Percentiles rank a stretch among this genome's conserved stretches.
These are phyloP conservation scores for Musa itinerans DNA, from an alignment of 176 grass and related monocot genomes.

Conservation along the genomic window DNA sequence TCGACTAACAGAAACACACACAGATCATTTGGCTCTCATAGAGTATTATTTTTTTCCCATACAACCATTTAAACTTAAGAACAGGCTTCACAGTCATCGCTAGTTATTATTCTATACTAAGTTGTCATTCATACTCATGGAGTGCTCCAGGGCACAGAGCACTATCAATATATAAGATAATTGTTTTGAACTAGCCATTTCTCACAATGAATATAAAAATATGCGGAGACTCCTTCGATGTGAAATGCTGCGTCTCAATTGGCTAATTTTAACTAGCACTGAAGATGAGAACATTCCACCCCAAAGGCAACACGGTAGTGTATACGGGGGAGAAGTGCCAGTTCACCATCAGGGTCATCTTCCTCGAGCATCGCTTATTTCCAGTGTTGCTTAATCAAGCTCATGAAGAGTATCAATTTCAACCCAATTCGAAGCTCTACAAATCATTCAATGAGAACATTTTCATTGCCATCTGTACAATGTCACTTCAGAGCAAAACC, in stretches of 20 bases:
- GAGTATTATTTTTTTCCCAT: neutral
- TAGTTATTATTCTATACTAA: neutral
- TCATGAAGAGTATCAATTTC: slow-evolving; percentile 12
- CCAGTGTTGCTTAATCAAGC: slow-evolving; percentile 17
- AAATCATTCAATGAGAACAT: slow-evolving; percentile 16
- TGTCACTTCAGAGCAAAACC: slow-evolving; percentile 9
- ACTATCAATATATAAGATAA: slow-evolving; percentile 1
- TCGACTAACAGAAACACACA: neutral
- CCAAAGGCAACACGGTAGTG: slow-evolving; percentile 14
- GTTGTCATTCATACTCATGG: neutral
- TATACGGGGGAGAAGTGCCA: slow-evolving; percentile 13
- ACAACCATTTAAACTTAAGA: neutral
- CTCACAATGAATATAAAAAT: neutral
- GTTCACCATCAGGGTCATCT: slow-evolving; percentile 7
- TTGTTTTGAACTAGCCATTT: neutral
- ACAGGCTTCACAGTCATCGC: neutral
- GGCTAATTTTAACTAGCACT: neutral
- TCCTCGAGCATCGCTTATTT: slow-evolving; percentile 17
- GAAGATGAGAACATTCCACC: slow-evolving; percentile 7
- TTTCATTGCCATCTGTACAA: slow-evolving; percentile 5
- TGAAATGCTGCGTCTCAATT: neutral
- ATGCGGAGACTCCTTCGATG: neutral
- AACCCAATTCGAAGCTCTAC: slow-evolving; percentile 4
- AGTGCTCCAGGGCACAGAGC: neutral
- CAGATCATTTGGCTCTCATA: neutral